A percentile compares a stretch with the other conserved stretches of the same genome.
Evolutionary conservation across 1,139 yeast genomes (phyloP).

Genomic region (Pichia sp.): DNA sequence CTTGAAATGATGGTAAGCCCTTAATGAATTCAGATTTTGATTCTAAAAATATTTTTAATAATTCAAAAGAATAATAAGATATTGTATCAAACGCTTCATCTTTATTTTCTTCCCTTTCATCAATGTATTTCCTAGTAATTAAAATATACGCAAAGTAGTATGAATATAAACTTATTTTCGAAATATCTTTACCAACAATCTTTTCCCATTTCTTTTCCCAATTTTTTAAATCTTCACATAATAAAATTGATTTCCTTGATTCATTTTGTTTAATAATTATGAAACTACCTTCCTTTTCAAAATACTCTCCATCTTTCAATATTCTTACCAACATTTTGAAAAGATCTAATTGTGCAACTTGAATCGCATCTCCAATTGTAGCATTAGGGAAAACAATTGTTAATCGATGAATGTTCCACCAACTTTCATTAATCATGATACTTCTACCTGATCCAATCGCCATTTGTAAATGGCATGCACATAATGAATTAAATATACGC

Average conservation of each 20-base stretch:
- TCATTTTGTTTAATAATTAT: neutral
- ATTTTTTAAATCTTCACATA: slow-evolving; percentile 32
- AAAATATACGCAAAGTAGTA: slow-evolving; percentile 40
- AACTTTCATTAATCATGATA: slow-evolving; percentile 32
- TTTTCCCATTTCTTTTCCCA: slow-evolving; percentile 41
- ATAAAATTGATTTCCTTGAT: slow-evolving; percentile 14
- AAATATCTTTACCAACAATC: slow-evolving; percentile 39
- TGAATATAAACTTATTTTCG: slow-evolving; percentile 39
- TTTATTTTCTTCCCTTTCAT: slow-evolving; percentile 2
- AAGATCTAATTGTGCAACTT: slow-evolving; percentile 41
- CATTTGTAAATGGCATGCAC: slow-evolving; percentile 43
- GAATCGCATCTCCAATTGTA: slow-evolving; percentile 44
- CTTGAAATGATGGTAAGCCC: slow-evolving; percentile 46
- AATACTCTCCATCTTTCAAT: slow-evolving; percentile 5
- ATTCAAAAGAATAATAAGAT: slow-evolving; percentile 35
- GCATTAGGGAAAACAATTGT: slow-evolving; percentile 41
- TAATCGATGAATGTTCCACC: slow-evolving; percentile 33
- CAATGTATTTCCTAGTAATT: slow-evolving; percentile 35
- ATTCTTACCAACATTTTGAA: slow-evolving; percentile 26
- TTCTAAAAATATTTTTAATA: slow-evolving; percentile 38
- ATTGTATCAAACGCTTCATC: slow-evolving; percentile 33
- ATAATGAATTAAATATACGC: slow-evolving; percentile 44
- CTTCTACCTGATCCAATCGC: slow-evolving; percentile 44
- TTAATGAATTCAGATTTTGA: slow-evolving; percentile 39
- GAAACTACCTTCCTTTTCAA: neutral